Base-by-base conservation (phyloP, 345 rosid species). In the Ailanthus altissimus region DNA sequence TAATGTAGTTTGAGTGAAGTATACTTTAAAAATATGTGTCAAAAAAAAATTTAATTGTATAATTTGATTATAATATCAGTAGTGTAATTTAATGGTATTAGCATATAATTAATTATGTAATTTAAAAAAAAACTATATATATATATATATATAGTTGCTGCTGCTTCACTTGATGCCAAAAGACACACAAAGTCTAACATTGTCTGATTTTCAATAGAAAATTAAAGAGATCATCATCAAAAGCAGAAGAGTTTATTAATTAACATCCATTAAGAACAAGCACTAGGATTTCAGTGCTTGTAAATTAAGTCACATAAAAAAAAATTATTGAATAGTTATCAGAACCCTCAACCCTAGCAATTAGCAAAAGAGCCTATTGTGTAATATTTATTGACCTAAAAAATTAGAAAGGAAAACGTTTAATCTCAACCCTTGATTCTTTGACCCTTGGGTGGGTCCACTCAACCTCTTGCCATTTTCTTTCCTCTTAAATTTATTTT, bases 271-370 rank as follows among this genome's bases (percentile, higher is more conserved):
- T 13, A 70, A 54, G 76, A 47, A 63, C 73, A 49, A 73, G 63
- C 50, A 70, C 79, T 67, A 77, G 64, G 71, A 56, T 82, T 80
- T 84, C 82, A 77, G 89, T 72, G 84, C 78, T 50, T 32, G 46
- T 23, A 21, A 32, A 70, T 61, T 23, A n/a, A 62, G 51, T 3
- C 76, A 60, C 26, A 46, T 10, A 60, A 56, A 71, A 42, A 38
- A 32, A 26, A 32, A 32, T 1, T 7, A 65, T 8, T 21, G 32
- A 43, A 23, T 9, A 12, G 26, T 57, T 26, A 15, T 32, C 16
- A 36, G 16, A 15, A 62, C 64, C 26, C 3, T 32, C 38, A 32
- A 68, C 66, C 45, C 77, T 70, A 70, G 76, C 54, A 32, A n/a
- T 32, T 60, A 73, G 75, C 45, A 40, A 49, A 72, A 25, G 67